phyloP scores from a whole-genome alignment of 768 basidiomycete species.

The Pleurotus salmoneostramineus region DNA sequence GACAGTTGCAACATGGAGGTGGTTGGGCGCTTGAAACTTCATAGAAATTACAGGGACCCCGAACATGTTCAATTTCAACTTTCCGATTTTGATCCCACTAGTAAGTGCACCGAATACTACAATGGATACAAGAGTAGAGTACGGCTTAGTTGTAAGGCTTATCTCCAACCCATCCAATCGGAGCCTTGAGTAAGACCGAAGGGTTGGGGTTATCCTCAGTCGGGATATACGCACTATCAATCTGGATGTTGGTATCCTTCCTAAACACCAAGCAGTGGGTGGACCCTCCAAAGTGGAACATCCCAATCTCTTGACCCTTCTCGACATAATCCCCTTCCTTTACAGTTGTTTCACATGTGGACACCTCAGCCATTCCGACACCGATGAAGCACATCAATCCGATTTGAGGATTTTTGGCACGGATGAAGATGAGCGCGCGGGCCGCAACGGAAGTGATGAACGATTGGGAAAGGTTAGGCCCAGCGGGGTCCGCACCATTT shows the following conservation, averaged over 20 bases:
- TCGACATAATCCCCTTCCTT: slow-evolving; percentile 36
- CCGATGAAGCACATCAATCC: slow-evolving; percentile 56
- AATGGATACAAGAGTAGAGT: too few relatives aligned
- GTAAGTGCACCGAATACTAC: too few relatives aligned
- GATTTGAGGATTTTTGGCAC: slow-evolving; percentile 45
- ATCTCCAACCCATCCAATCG: not conserved
- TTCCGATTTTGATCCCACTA: too few relatives aligned
- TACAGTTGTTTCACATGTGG: slow-evolving; percentile 52
- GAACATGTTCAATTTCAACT: too few relatives aligned
- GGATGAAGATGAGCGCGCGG: slow-evolving; percentile 51
- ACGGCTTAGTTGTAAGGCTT: slow-evolving; percentile 3
- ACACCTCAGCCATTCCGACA: slow-evolving; percentile 61
- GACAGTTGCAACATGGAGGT: too few relatives aligned
- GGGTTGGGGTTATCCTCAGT: not conserved
- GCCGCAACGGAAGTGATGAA: slow-evolving; percentile 44
- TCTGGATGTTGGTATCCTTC: slow-evolving; percentile 15
- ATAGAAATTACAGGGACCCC: too few relatives aligned
- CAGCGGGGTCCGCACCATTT: slow-evolving; percentile 6
- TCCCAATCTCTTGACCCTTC: slow-evolving; percentile 56
- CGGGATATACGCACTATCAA: not conserved
- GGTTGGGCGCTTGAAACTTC: too few relatives aligned
- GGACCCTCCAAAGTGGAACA: slow-evolving; percentile 65
- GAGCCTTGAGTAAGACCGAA: not conserved
- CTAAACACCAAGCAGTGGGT: slow-evolving; percentile 45
- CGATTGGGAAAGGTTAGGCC: slow-evolving; percentile 25